Base-by-base conservation (phyloP, 1,139 yeast genomes). In the Kluyveromyces sp. region DNA sequence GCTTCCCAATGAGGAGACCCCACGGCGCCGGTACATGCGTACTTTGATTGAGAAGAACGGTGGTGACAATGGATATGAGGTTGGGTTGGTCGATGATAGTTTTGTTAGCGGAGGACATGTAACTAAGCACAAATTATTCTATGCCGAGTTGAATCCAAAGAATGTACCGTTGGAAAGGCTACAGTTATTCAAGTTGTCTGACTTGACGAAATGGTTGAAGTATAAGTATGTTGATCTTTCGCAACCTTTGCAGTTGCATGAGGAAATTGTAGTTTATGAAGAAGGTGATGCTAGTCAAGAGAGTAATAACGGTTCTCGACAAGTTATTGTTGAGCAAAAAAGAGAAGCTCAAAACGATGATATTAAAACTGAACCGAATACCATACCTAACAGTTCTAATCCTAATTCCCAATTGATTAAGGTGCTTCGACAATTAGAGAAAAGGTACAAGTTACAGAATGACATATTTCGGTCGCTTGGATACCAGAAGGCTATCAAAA, bases 401-500 rank as follows among this genome's bases (percentile, higher is more conserved):
- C 67, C 71, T 7, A 76, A 77, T 47, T 57, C 62, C 39, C 51
- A 51, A 30, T 57, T 74, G 1, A 66, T 75, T 4, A 57, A 62
- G 2, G 56, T 67, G 1, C 62, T 79, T 31, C 54, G 63, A 4
- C 60, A 64, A 42, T 58, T 78, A 58, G 66, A 68, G n/a, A 56
- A 63, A 7, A 67, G 70, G 41, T 68, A 74, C 47, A 57, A 63
- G 37, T 54, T 63, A 0, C 62, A 64, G 41, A 75, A 76, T 3
- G 76, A 75, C 32, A 55, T 54, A 29, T 77, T 67, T 56, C 64
- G 75, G 35, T 67, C 69, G 2, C 63, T 68, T 41, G 70, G 78
- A n/a, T 80, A 80, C 52, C 61, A 67, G 84, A 83, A 0, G 65
- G 73, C 35, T 61, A 63, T 3, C 60, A 74, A 0, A 48, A 62